Conservation (phyloP, 495 filamentous ascomycete genomes). For the Penicillium samsonianum region DNA sequence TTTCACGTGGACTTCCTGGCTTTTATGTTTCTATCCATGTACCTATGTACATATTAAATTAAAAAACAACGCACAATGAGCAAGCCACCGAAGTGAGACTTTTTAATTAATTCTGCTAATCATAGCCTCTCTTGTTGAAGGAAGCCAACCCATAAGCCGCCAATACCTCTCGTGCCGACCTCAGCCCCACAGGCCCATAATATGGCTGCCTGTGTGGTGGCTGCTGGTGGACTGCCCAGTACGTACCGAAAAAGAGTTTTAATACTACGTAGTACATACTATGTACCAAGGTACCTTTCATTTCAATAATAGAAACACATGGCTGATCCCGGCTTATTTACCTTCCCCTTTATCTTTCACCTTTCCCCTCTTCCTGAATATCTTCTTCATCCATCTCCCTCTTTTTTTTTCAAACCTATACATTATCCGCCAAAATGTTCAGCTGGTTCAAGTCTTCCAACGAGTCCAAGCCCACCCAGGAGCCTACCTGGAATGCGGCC, state of each 20-base stretch:
- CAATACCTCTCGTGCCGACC: not conserved
- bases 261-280: not conserved
- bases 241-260: not conserved
- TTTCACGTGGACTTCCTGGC: not conserved
- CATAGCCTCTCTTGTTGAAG: not conserved
- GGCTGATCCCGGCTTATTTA: not conserved
- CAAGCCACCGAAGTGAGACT: not conserved
- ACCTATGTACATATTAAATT: not conserved
- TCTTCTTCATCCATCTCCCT: not conserved
- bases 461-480: slow-evolving; percentile 7
- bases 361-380: not conserved
- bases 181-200: not conserved
- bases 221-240: not conserved
- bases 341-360: slow-evolving; percentile 3
- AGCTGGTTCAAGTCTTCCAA: slow-evolving; percentile 13
- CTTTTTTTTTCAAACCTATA: not conserved
- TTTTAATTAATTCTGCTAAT: not conserved
- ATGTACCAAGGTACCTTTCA: not conserved
- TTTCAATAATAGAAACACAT: not conserved
- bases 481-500: slow-evolving; percentile 8
- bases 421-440: slow-evolving; percentile 1
- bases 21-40: not conserved
- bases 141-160: not conserved
- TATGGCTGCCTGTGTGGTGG: not conserved
- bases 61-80: not conserved